These are phyloP conservation scores for Jamesozyma spencerorum DNA, from an alignment of 805 yeast genomes.

Conservation along the genomic window DNA sequence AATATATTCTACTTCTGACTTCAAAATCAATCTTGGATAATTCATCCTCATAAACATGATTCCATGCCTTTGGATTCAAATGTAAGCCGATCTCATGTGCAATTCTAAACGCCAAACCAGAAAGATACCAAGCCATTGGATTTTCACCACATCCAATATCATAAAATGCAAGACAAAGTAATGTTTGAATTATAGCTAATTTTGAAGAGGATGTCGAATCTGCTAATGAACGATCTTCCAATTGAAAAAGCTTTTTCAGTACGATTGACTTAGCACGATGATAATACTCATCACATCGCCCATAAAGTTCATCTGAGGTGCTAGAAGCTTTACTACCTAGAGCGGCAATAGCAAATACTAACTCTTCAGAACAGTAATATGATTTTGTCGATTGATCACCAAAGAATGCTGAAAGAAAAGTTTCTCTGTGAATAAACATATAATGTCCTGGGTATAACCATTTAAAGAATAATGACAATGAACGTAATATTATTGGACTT, in stretches of 20 bases:
- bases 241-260: constrained; percentile 31
- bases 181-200: constrained; percentile 45
- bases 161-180: constrained; percentile 44
- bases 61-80: constrained; percentile 48
- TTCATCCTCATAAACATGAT: constrained; percentile 31
- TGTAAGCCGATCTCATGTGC: constrained; percentile 54
- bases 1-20: constrained; percentile 47
- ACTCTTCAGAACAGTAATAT: constrained; percentile 43
- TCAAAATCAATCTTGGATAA: constrained; percentile 39
- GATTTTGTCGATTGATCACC: constrained; percentile 26
- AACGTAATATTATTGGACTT: constrained; percentile 18
- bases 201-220: constrained; percentile 33
- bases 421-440: constrained; percentile 50
- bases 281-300: constrained; percentile 36
- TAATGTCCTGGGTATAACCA: constrained; percentile 57
- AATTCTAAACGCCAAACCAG: constrained; percentile 51
- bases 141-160: constrained; percentile 49
- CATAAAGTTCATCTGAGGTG: constrained; percentile 25
- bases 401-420: constrained; percentile 48
- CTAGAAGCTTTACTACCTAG: constrained; percentile 42
- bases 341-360: constrained; percentile 46
- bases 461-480: constrained; percentile 34
- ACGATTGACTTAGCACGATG: constrained; percentile 36
- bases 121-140: constrained; percentile 51
- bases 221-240: constrained; percentile 18